phyloP scores from a whole-genome alignment of 2,329 filamentous ascomycete species.

The Fusarium domesticum region DNA sequence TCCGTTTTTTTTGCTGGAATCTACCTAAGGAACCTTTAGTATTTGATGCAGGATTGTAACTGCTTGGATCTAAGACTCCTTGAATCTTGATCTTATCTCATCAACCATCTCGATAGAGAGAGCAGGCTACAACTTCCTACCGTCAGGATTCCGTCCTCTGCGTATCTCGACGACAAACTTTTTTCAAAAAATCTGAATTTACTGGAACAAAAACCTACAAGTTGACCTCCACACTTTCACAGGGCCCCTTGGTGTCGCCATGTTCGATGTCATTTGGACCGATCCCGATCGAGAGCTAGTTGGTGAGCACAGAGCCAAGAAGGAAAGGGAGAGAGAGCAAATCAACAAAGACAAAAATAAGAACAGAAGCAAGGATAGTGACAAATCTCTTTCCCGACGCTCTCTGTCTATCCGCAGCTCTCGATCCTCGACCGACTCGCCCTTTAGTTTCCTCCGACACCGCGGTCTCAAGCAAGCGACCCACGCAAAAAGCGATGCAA shows the following conservation, averaged over 20 bases:
- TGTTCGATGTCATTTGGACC: conserved; percentile 61
- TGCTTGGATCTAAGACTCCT: no score
- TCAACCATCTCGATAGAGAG: no score
- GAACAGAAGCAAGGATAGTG: conserved; percentile 3
- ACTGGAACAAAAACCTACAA: no score
- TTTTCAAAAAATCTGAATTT: no score
- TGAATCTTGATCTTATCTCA: no score
- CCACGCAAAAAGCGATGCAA: conserved; percentile 21
- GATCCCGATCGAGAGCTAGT: conserved; percentile 53
- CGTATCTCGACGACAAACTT: no score
- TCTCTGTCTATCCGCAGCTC: conserved; percentile 46
- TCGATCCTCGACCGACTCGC: conserved; percentile 39
- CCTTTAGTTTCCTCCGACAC: conserved; percentile 44
- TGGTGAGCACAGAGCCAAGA: conserved; percentile 50
- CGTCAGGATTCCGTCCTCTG: no score
- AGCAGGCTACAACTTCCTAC: no score
- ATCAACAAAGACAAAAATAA: conserved; percentile 24
- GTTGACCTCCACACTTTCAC: not conserved
- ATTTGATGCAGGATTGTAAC: no score
- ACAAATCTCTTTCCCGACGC: conserved; percentile 27
- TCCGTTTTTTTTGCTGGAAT: not conserved
- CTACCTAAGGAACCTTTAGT: not conserved
- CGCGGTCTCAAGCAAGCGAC: conserved; percentile 29
- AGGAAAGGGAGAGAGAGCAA: conserved; percentile 39
- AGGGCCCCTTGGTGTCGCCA: conserved; percentile 26